Percentiles rank a stretch among this genome's conserved stretches.
These are phyloP conservation scores for Trichoderma gamsii DNA, from an alignment of 495 filamentous ascomycete genomes.

Conservation along the genomic window DNA sequence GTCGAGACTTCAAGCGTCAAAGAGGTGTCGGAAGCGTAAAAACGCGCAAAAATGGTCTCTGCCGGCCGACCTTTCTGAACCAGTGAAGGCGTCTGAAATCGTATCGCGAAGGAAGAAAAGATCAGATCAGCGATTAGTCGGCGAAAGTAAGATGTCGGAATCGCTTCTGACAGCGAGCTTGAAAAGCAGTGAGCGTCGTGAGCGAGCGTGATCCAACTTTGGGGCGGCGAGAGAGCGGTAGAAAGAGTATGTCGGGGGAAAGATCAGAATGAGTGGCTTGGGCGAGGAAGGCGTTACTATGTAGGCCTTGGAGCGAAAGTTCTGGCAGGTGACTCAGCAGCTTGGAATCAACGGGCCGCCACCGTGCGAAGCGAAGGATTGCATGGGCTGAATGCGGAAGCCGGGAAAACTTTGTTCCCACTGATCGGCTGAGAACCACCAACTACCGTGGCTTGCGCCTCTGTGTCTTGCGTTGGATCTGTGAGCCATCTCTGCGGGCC, in stretches of 20 bases:
- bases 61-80: slow-evolving; percentile 24
- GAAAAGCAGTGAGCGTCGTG: slow-evolving; percentile 2
- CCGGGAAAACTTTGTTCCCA: not conserved
- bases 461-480: no score
- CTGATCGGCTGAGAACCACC: not conserved
- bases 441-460: not conserved
- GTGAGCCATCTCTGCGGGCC: not conserved
- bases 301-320: not conserved
- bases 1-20: not conserved
- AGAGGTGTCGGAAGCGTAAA: not conserved
- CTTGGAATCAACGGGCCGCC: not conserved
- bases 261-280: not conserved
- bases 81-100: slow-evolving; percentile 33
- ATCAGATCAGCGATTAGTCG: slow-evolving; percentile 12
- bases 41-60: not conserved
- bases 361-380: no score
- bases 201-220: slow-evolving; percentile 4
- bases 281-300: not conserved
- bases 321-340: not conserved
- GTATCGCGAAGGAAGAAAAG: not conserved
- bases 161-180: not conserved
- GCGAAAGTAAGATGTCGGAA: not conserved
- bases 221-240: not conserved
- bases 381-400: not conserved
- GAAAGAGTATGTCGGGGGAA: not conserved